phyloP scores from a whole-genome alignment of 371 early-diverging fungal genomes.

The Syncephalastrum monosporum region DNA sequence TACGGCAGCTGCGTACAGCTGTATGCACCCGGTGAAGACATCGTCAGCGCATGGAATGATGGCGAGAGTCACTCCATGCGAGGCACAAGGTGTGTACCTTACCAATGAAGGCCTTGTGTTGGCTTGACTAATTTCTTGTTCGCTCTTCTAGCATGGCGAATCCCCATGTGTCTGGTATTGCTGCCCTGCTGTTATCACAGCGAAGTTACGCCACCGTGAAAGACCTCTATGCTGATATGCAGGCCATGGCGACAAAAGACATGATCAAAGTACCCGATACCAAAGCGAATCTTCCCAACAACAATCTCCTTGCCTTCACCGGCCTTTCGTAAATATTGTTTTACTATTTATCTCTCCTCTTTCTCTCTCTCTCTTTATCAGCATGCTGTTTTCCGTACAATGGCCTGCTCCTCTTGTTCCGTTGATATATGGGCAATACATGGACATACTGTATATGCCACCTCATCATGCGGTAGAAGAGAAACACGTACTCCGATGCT shows the following conservation, averaged over 20 bases:
- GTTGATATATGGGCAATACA: too few species aligned
- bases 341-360: too few species aligned
- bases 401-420: too few species aligned
- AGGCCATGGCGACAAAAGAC: slow-evolving; percentile 15
- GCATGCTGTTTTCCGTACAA: too few species aligned
- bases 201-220: slow-evolving; percentile 11
- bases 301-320: slow-evolving; percentile 21
- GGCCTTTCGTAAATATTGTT: background rate
- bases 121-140: background rate
- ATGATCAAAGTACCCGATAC: slow-evolving; percentile 8
- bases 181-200: slow-evolving; percentile 30
- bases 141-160: slow-evolving; percentile 63
- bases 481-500: too few species aligned
- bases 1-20: slow-evolving; percentile 59
- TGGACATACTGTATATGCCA: too few species aligned
- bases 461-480: too few species aligned
- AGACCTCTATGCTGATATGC: slow-evolving; percentile 16
- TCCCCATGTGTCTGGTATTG: slow-evolving; percentile 62
- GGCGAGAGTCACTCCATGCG: slow-evolving; percentile 42
- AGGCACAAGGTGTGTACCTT: slow-evolving; percentile 55
- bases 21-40: slow-evolving; percentile 52
- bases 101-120: background rate
- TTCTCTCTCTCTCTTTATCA: too few species aligned
- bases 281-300: slow-evolving; percentile 1
- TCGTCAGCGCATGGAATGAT: slow-evolving; percentile 50